These are phyloP conservation scores for Nicotiana benthamiana DNA, from an alignment of 257 asterid species.

Conservation along the genomic window DNA sequence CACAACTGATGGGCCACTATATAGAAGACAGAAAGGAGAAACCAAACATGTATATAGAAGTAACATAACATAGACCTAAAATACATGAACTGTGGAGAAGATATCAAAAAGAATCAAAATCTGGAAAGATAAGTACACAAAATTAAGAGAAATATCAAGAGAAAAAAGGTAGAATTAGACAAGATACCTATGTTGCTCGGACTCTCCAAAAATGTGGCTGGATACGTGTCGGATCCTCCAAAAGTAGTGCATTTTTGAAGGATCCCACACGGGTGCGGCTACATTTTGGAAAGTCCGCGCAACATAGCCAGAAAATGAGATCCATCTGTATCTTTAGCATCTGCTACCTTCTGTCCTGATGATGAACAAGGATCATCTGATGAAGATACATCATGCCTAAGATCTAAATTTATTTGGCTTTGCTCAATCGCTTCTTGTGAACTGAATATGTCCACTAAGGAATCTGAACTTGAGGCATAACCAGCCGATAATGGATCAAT, in stretches of 20 bases:
- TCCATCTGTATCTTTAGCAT: constrained; percentile 11
- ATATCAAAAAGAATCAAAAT: not conserved
- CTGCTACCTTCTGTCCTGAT: constrained; percentile 21
- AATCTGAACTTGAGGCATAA: constrained; percentile 28
- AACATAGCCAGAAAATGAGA: constrained; percentile 26
- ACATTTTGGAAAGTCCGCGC: too few relatives aligned
- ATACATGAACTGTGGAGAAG: not conserved
- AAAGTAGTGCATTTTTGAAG: too few relatives aligned
- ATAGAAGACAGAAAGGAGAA: not conserved
- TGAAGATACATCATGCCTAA: constrained; percentile 12
- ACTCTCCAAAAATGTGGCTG: too few relatives aligned
- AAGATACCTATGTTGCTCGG: too few relatives aligned
- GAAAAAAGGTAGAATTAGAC: not conserved
- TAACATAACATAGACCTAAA: not conserved
- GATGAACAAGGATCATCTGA: constrained; percentile 35
- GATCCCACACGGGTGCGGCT: too few relatives aligned
- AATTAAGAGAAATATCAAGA: not conserved
- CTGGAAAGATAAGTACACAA: not conserved
- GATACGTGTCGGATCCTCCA: too few relatives aligned
- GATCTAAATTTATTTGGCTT: constrained; percentile 4
- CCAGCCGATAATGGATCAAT: constrained; percentile 45
- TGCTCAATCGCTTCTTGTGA: constrained; percentile 21
- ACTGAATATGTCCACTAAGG: constrained; percentile 52
- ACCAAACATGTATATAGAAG: not conserved
- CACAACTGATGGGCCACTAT: not conserved